phyloP scores from a whole-genome alignment of 257 asterid species.

The Solanum appendiculatum region DNA sequence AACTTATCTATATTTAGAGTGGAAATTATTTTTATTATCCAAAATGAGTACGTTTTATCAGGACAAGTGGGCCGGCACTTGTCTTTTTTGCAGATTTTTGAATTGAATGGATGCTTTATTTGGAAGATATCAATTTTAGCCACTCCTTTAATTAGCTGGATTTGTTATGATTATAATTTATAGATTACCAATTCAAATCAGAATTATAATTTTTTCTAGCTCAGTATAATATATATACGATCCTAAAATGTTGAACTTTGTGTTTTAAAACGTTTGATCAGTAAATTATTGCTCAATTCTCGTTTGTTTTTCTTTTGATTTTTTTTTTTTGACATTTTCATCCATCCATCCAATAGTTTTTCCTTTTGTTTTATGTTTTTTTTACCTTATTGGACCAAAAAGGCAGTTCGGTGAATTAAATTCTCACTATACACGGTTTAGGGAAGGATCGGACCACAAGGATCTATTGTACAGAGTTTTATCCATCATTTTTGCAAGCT shows the following conservation, averaged over 20 bases:
- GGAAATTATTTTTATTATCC: neutral
- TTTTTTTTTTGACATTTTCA: neutral
- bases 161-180: neutral
- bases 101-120: neutral
- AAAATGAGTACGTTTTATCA: neutral
- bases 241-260: neutral
- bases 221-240: neutral
- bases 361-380: neutral
- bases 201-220: neutral
- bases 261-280: neutral
- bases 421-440: neutral
- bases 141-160: neutral
- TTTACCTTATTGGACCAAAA: too few species aligned
- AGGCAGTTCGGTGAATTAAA: neutral
- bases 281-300: neutral
- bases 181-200: neutral
- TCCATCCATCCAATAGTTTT: neutral
- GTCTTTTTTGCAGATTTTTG: neutral
- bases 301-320: neutral
- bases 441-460: neutral
- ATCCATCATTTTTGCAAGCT: neutral
- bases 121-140: neutral
- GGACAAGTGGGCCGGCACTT: neutral
- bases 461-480: fast-evolving
- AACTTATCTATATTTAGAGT: neutral